Evolutionary conservation across 495 filamentous ascomycete genomes (phyloP).

Genomic region (Aspergillus heteromorphus): DNA sequence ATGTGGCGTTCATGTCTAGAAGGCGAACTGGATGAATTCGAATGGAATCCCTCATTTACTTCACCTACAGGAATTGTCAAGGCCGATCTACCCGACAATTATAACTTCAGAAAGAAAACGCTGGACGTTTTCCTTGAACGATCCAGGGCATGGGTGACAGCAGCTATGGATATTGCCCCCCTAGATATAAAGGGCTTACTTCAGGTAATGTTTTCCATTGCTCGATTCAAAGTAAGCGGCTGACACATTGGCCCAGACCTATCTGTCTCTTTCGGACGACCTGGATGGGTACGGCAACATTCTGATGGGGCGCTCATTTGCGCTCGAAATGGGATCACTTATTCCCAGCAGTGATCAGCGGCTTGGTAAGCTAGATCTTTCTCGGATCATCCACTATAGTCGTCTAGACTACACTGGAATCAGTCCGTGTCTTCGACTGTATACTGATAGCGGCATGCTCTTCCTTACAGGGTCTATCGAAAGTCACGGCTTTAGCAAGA

Average conservation of each 20-base stretch:
- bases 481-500: slow-evolving; percentile 57
- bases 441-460: neutral
- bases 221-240: neutral
- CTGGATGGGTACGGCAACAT: slow-evolving; percentile 83
- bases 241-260: slow-evolving; percentile 50
- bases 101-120: slow-evolving; percentile 68
- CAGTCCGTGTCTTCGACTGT: neutral
- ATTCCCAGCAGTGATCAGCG: slow-evolving; percentile 87
- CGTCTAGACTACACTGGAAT: neutral
- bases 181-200: slow-evolving; percentile 92
- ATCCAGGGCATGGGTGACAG: slow-evolving; percentile 73
- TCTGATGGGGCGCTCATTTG: slow-evolving; percentile 91
- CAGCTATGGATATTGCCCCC: slow-evolving; percentile 77
- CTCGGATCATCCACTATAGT: neutral
- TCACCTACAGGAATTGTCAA: slow-evolving; percentile 69
- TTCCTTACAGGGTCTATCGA: slow-evolving; percentile 60
- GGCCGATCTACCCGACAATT: slow-evolving; percentile 89
- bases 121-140: slow-evolving; percentile 69
- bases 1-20: slow-evolving; percentile 96
- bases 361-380: slow-evolving; percentile 43
- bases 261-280: slow-evolving; percentile 88
- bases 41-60: slow-evolving; percentile 71
- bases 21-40: slow-evolving; percentile 88
- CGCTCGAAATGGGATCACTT: slow-evolving; percentile 80
- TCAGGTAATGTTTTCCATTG: slow-evolving; percentile 42